These are phyloP conservation scores for Amyloporia xantha DNA, from an alignment of 768 basidiomycete species.

Conservation along the genomic window DNA sequence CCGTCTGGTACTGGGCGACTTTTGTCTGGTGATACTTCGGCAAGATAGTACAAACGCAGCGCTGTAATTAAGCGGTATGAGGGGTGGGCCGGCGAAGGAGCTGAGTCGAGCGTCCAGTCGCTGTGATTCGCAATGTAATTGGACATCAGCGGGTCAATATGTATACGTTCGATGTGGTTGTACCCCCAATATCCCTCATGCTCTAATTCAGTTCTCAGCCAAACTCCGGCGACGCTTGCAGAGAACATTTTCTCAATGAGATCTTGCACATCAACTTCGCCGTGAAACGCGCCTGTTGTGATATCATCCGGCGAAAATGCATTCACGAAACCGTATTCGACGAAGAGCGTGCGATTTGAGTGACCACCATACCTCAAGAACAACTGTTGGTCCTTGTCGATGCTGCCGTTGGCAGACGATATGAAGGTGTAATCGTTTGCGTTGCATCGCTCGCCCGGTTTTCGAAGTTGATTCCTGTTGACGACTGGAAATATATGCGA, in stretches of 20 bases:
- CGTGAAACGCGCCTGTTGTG: slow-evolving; percentile 26
- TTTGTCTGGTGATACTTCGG: slow-evolving; percentile 24
- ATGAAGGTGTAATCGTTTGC: slow-evolving; percentile 46
- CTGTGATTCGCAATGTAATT: slow-evolving; percentile 31
- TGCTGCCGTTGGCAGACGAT: slow-evolving; percentile 36
- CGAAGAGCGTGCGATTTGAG: slow-evolving; percentile 67
- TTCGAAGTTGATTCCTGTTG: slow-evolving; percentile 4
- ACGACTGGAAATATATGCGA: slow-evolving; percentile 39
- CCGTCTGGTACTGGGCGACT: slow-evolving; percentile 10
- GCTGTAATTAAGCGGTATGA: slow-evolving; percentile 75
- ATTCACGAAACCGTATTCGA: slow-evolving; percentile 87
- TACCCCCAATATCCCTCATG: slow-evolving; percentile 84
- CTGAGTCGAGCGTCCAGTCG: slow-evolving; percentile 71
- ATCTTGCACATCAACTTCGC: slow-evolving; percentile 60
- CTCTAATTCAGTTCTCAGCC: slow-evolving; percentile 49
- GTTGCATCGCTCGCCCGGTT: slow-evolving; percentile 20
- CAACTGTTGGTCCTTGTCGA: slow-evolving; percentile 56
- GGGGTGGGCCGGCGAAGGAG: slow-evolving; percentile 57
- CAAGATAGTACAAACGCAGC: slow-evolving; percentile 57
- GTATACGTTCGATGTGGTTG: slow-evolving; percentile 8
- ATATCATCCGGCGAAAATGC: slow-evolving; percentile 23
- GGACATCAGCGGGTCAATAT: neutral
- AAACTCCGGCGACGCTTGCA: slow-evolving; percentile 25
- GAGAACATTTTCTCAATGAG: slow-evolving; percentile 44
- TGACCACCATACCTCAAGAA: slow-evolving; percentile 77